Evolutionary conservation across 495 filamentous ascomycete genomes (phyloP), one percentile per base, ranked within the genome.

Genomic region (Alectoria sarmentosa): DNA sequence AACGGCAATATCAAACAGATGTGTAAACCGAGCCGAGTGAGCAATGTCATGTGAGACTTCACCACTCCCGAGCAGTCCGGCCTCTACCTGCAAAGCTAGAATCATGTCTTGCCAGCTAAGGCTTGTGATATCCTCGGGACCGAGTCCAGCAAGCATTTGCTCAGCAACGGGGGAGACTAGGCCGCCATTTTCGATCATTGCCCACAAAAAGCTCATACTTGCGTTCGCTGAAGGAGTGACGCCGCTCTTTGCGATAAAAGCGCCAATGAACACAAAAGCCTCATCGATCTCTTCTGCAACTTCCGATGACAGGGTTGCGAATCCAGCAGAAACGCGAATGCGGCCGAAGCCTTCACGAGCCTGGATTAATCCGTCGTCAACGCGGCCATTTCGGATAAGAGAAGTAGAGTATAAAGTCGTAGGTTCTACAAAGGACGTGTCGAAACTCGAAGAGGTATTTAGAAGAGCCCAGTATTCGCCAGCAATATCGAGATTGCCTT

Each of bases 361-460:
- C 66, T 92, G 84, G 19, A 82, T 76, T 61, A 96, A 79, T 41
- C 87, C 91, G 61, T 90, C 88, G 23, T 87, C 84, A 58, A 93
- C 80, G 68, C 90, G 84, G 58, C 90, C 90, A 62, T 87, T 88
- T 66, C 86, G 88, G 71, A 96, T 84, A 72, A 95, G 79, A 62
- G 89, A 89, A 42, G 94, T 82, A 60, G 88, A 83, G 74, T 91
- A 96, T 89, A 94, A 92, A 56, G 88, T 82, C 15, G 90, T 88
- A 37, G 90, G 88, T 76, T 95, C 91, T 60, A 96, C 84, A 77
- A 95, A 89, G 49, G 84, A 81, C 63, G 79, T 75, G 74, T 83
- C 82, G 41, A 85, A 80, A 3, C 11, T 59, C 19, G 66, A 59
- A 39, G 58, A 63, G 32, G 76, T 80, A 65, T 76, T 85, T 39